Conservation (phyloP, 179 eudicot genomes). For the Actinidia polygama region DNA sequence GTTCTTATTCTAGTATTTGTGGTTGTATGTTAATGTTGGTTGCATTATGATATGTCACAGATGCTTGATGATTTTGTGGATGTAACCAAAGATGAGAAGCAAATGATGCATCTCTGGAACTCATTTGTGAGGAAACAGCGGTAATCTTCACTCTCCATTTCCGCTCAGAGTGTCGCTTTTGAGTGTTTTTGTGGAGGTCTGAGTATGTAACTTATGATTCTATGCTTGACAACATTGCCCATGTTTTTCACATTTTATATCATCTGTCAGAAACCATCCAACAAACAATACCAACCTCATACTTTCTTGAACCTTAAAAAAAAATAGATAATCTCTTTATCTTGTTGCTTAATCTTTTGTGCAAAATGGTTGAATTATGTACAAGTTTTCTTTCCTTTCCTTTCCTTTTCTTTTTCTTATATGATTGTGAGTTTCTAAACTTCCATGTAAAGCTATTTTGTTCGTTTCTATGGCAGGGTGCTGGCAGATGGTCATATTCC, state of each 20-base stretch:
- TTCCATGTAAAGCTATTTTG: neutral
- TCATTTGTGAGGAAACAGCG: constrained; percentile 94
- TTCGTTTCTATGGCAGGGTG: constrained; percentile 49
- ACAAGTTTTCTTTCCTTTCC: too few species aligned
- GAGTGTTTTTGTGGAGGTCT: neutral
- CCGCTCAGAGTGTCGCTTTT: neutral
- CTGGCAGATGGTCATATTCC: constrained; percentile 97
- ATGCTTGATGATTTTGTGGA: constrained; percentile 98
- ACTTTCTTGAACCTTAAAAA: neutral
- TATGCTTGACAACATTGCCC: neutral
- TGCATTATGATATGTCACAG: constrained; percentile 43
- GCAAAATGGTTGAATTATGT: neutral
- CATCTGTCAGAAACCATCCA: neutral
- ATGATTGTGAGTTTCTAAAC: neutral
- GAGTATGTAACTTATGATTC: neutral
- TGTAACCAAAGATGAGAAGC: constrained; percentile 91
- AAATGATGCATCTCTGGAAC: constrained; percentile 99
- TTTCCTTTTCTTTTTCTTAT: neutral
- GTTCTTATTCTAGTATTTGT: neutral
- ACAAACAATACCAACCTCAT: neutral
- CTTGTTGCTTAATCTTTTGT: neutral
- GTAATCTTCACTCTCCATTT: constrained; percentile 36
- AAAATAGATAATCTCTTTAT: neutral
- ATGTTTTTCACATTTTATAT: neutral
- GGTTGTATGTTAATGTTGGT: neutral